Evolutionary conservation across 192 early-diverging fungal genomes (phyloP).

Genomic region (Coemansia sp.): DNA sequence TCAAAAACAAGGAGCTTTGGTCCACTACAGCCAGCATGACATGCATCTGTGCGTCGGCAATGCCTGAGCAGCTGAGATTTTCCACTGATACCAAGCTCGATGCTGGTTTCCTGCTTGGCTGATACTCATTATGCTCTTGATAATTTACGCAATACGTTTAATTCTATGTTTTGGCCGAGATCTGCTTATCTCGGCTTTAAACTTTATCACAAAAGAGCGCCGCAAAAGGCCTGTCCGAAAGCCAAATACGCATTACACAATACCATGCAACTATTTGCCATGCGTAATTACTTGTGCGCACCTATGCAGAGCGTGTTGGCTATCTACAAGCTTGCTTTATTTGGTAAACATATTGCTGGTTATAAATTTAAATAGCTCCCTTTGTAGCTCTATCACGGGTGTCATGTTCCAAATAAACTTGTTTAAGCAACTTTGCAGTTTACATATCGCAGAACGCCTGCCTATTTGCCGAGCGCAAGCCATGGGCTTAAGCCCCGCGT

Average conservation of each 20-base stretch:
- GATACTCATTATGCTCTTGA: neutral
- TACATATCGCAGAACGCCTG: too few relatives aligned
- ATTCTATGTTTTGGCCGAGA: neutral
- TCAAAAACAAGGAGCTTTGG: neutral
- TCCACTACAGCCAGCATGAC: neutral
- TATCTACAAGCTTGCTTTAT: too few relatives aligned
- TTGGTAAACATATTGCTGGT: too few relatives aligned
- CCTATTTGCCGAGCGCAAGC: too few relatives aligned
- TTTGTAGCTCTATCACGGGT: too few relatives aligned
- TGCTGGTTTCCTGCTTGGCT: neutral
- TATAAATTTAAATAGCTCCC: too few relatives aligned
- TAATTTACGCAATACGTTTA: neutral
- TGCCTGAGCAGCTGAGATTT: neutral
- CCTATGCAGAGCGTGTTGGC: too few relatives aligned
- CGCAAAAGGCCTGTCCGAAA: neutral
- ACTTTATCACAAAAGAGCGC: neutral
- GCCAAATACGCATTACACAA: neutral
- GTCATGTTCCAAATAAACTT: too few relatives aligned
- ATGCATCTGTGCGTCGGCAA: conserved; percentile 5
- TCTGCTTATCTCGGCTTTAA: neutral
- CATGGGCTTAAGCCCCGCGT: too few relatives aligned
- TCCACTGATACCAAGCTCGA: neutral
- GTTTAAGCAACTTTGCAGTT: too few relatives aligned
- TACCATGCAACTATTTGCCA: neutral
- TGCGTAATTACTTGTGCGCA: neutral